phyloP scores from a whole-genome alignment of 2,329 filamentous ascomycete species.

The Xylaria sp. region DNA sequence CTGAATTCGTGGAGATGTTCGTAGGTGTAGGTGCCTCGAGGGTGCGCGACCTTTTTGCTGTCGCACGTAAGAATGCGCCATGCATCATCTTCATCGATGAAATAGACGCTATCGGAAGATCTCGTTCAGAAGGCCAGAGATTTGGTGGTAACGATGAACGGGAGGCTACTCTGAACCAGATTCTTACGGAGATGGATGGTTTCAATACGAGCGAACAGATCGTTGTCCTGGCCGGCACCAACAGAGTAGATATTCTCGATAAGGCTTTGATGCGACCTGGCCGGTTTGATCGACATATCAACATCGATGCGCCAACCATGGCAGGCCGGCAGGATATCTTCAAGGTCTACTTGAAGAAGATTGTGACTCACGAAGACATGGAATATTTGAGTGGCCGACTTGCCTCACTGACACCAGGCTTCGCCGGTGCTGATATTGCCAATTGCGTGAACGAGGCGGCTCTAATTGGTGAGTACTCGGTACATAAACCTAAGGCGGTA shows the following conservation, averaged over 20 bases:
- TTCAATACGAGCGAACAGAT: conserved; percentile 98
- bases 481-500: not conserved
- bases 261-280: conserved; percentile 96
- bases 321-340: conserved; percentile 97
- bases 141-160: conserved; percentile 96
- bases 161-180: conserved; percentile 97
- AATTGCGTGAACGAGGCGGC: conserved; percentile 99
- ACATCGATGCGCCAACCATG: conserved; percentile 96
- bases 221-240: conserved; percentile 95
- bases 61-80: conserved; percentile 92
- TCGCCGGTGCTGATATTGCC: conserved; percentile 97
- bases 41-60: conserved; percentile 93
- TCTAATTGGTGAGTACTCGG: conserved; percentile 78
- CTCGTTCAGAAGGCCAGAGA: conserved; percentile 79
- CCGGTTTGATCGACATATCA: conserved; percentile 96
- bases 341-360: conserved; percentile 91
- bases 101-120: conserved; percentile 96
- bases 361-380: conserved; percentile 90
- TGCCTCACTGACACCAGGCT: conserved; percentile 92
- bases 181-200: conserved; percentile 98
- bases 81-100: conserved; percentile 99
- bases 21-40: conserved; percentile 97
- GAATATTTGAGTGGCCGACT: conserved; percentile 89
- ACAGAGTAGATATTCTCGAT: conserved; percentile 93
- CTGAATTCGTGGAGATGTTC: conserved; percentile 99